phyloP scores from a whole-genome alignment of 75 land plant genomes.

The Pinus albicaulis region DNA sequence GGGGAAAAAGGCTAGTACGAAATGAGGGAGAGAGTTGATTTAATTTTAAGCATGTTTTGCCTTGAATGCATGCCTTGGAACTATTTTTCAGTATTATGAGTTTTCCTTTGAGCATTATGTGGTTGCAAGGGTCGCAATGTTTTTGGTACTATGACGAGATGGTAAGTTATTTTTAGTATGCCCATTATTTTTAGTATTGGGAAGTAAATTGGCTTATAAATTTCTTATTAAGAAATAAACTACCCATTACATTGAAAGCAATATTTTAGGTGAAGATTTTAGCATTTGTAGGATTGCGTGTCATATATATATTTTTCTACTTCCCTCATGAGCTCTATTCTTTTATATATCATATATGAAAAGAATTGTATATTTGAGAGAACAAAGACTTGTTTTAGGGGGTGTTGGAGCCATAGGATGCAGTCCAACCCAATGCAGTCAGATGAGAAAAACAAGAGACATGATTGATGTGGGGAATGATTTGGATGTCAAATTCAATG shows the following conservation, averaged over 20 bases:
- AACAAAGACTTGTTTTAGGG: conserved; percentile 42
- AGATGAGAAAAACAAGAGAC: conserved; percentile 22
- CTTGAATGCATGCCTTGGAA: no score
- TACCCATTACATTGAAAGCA: no score
- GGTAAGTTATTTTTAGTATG: no score
- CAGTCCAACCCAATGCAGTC: conserved; percentile 43
- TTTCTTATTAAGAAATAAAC: no score
- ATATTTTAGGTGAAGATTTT: background rate
- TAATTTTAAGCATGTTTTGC: no score
- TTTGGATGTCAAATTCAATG: conserved; percentile 42
- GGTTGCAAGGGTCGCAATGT: background rate
- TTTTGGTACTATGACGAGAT: no score
- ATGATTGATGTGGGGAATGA: conserved; percentile 50
- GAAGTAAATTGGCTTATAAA: no score
- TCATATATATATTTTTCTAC: no score
- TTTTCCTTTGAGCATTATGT: background rate
- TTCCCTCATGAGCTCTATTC: background rate
- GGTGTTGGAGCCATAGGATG: conserved; percentile 70
- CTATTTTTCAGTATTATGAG: background rate
- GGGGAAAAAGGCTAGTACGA: no score
- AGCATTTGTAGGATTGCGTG: background rate
- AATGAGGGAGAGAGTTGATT: no score
- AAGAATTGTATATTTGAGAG: conserved; percentile 60
- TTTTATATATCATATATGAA: conserved; percentile 13
- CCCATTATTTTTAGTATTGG: no score